Base-by-base conservation (phyloP, 2,329 filamentous ascomycete genomes). In the Diaporthe ampelina region DNA sequence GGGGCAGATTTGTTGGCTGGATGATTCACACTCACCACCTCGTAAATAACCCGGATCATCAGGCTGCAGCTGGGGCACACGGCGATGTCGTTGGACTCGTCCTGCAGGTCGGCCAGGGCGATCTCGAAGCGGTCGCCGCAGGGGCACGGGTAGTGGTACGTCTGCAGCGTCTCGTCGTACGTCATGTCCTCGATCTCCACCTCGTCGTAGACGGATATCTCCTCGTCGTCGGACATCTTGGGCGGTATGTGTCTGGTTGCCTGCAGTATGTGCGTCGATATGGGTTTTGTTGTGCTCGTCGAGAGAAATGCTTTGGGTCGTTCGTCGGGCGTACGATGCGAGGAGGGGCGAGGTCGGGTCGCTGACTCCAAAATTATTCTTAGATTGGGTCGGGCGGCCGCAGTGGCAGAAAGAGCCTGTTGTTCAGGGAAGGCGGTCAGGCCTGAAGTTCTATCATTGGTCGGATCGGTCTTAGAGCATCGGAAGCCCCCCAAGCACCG, bases 181-280 rank as follows among this genome's bases (percentile, higher is more conserved):
- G 94, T 97, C 95, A 98, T 97, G 85, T 99, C 97, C 84, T 98
- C 96, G 86, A 98, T 98, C 83, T 98, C 96, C 84, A 98, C 96
- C 85, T 98, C 96, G 81, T 98, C 96, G 87, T 98, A 98, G 82
- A 98, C 94, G 78, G 93, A 91, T 73, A 93, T 84, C 45, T 85
- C 82, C 63, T 86, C 86, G 77, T 93, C 90, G 81, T 92, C 91
- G 48, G 91, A 88, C 91, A 92, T 92, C 73, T 78, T 85, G 59
- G 40, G 40, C 4, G 40, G 17, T 29, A 10, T 45, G 1, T 15
- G 21, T 9, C 1, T 59, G 21, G 8, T 8, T 32, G 72, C 57
- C 43, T 35, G 7, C 2, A 3, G 13, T 50, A 11, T 3, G 11
- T 4, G 5, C 6, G 15, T 26, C 32, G 21, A 3, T 6, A 11